Base-by-base conservation (phyloP, 441 rosid genomes). In the Arabidopsis hybrid region DNA sequence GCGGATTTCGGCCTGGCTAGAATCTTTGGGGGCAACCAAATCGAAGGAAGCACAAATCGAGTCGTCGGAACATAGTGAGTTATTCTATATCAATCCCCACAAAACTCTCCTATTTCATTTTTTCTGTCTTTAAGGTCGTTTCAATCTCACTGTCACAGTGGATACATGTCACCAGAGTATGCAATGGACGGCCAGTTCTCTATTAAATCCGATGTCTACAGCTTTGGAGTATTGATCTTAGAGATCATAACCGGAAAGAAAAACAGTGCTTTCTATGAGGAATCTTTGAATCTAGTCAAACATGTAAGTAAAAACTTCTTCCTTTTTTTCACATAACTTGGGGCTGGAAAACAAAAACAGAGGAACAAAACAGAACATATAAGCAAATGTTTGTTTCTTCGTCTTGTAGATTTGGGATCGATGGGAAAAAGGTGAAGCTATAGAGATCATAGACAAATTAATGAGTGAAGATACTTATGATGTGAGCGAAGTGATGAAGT, bases 61-160 rank as follows among this genome's bases (percentile, higher is more conserved):
- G 85, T 90, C 0, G 91, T 90, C 0, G 94, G 97, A 70, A 92
- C 96, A 73, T 88, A 86, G 97, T 88, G 80, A 85, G 93, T 69
- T 35, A 8, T 6, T 55, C 10, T 35, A 61, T 39, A 13, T 21
- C 16, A 34, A 12, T 29, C 32, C 14, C 47, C 42, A 1, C 4
- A 52, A 50, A 11, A 35, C 34, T 32, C 49, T 18, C 6, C 12
- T 36, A 4, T 10, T n/a, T 16, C 2, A 0, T 16, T 2, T 38
- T 5, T 8, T 13, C 38, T 16, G 8, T 59, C 59, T 34, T 2
- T 8, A n/a, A 47, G 53, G 21, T 26, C 11, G 34, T 56, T 26
- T 51, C 46, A 3, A 8, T 13, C n/a, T 62, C 31, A 3, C 14
- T 6, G 4, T 40, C 59, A n/a, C 77, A 88, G 91, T n/a, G 95